A percentile compares a stretch with the other conserved stretches of the same genome.
Conservation (phyloP, 2,329 filamentous ascomycete species). For the Alternaria panax region DNA sequence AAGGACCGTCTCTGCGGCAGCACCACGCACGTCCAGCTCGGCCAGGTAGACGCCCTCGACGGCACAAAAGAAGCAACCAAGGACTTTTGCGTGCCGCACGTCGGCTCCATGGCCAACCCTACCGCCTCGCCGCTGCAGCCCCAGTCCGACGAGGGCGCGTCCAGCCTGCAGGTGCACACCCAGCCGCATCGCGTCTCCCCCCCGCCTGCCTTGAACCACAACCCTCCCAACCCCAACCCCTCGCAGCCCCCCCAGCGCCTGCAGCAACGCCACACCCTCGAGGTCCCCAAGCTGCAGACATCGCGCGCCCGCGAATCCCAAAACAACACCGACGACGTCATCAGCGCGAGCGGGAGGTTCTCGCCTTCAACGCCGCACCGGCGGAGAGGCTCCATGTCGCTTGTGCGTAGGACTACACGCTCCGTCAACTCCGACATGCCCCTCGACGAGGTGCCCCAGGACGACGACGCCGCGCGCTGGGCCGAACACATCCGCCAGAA, state of each 20-base stretch:
- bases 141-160: constrained; percentile 27
- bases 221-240: constrained; percentile 59
- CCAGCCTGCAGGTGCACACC: constrained; percentile 50
- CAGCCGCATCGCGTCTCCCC: constrained; percentile 65
- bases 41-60: constrained; percentile 34
- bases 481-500: constrained; percentile 93
- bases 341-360: constrained; percentile 78
- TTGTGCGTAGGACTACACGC: constrained; percentile 81
- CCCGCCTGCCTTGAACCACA: constrained; percentile 64
- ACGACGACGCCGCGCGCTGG: constrained; percentile 91
- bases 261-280: constrained; percentile 85
- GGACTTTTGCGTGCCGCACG: constrained; percentile 33
- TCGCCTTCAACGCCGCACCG: constrained; percentile 72
- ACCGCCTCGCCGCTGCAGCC: constrained; percentile 19
- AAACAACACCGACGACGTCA: constrained; percentile 63
- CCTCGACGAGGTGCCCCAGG: constrained; percentile 81
- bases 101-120: constrained; percentile 26
- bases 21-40: constrained; percentile 50
- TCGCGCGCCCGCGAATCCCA: constrained; percentile 71
- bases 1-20: constrained; percentile 39
- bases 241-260: constrained; percentile 63
- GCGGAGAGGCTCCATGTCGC: constrained; percentile 81
- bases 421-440: constrained; percentile 85
- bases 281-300: constrained; percentile 76
- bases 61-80: constrained; percentile 41